These are phyloP conservation scores for Fusarium verrucosum DNA, from an alignment of 2,329 filamentous ascomycete species.

Conservation along the genomic window DNA sequence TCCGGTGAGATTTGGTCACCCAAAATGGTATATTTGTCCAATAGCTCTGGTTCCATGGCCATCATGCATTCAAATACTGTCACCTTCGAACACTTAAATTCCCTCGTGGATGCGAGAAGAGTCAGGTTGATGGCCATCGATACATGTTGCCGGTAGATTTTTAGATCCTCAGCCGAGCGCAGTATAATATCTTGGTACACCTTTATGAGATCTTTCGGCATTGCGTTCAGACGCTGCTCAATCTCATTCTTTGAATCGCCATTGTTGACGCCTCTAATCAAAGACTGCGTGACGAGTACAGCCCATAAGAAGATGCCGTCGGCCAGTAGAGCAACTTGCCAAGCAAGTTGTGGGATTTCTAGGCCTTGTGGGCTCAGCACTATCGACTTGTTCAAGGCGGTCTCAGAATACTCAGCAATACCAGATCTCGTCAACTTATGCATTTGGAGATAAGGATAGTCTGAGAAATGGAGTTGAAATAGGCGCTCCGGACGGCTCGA, in stretches of 20 bases:
- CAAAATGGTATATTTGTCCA: not conserved
- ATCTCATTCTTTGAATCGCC: not conserved
- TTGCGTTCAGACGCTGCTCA: not conserved
- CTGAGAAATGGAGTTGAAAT: not conserved
- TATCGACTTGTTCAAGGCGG: not conserved
- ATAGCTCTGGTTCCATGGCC: not conserved
- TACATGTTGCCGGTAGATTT: not conserved
- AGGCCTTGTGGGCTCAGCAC: fast-evolving
- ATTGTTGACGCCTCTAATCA: conserved; percentile 2
- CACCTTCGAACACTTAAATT: not conserved
- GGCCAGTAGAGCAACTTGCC: not conserved
- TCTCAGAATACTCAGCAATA: not conserved
- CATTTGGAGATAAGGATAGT: not conserved
- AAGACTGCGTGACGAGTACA: not conserved
- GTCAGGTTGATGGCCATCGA: not conserved
- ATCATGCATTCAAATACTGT: not conserved
- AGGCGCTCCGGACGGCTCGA: not conserved
- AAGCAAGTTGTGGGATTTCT: fast-evolving
- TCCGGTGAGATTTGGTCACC: fast-evolving
- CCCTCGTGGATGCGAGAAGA: not conserved
- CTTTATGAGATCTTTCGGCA: not conserved
- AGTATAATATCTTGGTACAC: not conserved
- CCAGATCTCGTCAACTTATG: not conserved
- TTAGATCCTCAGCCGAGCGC: not conserved
- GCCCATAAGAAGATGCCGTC: conserved; percentile 9